These are phyloP conservation scores for Quercus gilva DNA, from an alignment of 306 rosid species.

Conservation along the genomic window DNA sequence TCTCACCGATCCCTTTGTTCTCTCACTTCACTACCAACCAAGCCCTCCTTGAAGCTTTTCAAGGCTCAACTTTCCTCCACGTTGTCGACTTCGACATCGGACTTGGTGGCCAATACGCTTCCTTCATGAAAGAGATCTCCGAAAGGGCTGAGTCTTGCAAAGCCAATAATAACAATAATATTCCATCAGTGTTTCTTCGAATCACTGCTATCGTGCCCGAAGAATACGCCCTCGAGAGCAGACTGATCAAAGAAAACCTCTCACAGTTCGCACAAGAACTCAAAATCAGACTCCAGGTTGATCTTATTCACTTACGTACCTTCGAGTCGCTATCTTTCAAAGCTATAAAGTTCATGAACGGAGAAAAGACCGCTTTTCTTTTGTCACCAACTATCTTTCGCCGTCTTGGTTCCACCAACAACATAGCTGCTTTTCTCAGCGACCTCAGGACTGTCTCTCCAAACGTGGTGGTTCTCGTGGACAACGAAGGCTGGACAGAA, in stretches of 20 bases:
- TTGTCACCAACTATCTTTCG: conserved; percentile 64
- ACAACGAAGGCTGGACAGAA: conserved; percentile 62
- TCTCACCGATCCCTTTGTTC: conserved; percentile 80
- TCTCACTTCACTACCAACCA: conserved; percentile 87
- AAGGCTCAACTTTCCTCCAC: conserved; percentile 52
- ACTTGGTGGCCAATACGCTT: conserved; percentile 78
- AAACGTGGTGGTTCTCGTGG: conserved; percentile 62
- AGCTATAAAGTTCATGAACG: conserved; percentile 59
- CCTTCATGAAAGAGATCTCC: conserved; percentile 74
- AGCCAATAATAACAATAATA: neutral
- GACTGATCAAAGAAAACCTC: conserved; percentile 56
- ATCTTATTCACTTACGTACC: conserved; percentile 45
- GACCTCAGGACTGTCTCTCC: conserved; percentile 63
- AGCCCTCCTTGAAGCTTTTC: conserved; percentile 73
- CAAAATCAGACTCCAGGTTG: conserved; percentile 59
- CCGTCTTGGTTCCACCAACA: conserved; percentile 41
- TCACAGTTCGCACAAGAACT: conserved; percentile 75
- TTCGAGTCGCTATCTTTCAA: conserved; percentile 62
- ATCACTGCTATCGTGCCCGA: conserved; percentile 73
- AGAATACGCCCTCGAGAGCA: conserved; percentile 59
- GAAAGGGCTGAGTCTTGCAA: conserved; percentile 49
- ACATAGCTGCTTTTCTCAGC: conserved; percentile 33
- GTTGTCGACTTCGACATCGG: conserved; percentile 85
- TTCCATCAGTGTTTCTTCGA: conserved; percentile 41
- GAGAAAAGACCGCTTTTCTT: conserved; percentile 68